phyloP scores from a whole-genome alignment of 202 grass and related monocot species.

The Miscanthus sacchariflorus region DNA sequence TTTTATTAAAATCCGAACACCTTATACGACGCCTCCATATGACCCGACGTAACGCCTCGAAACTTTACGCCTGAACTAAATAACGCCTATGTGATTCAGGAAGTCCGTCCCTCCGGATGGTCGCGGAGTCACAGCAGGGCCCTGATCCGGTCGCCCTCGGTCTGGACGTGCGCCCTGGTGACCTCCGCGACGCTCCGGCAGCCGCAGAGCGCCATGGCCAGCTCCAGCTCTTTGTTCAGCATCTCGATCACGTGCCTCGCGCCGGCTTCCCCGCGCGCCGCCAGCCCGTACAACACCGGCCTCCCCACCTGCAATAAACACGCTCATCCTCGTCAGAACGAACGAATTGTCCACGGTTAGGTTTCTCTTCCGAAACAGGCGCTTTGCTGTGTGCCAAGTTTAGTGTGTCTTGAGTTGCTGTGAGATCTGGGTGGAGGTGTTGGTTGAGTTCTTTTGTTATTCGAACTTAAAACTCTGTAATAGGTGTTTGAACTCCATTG shows the following conservation, averaged over 20 bases:
- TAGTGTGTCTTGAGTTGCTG: too few species aligned
- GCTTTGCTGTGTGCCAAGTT: too few species aligned
- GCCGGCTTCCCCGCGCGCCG: slow-evolving; percentile 72
- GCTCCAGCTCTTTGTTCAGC: slow-evolving; percentile 79
- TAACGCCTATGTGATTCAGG: too few species aligned
- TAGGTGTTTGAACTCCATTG: too few species aligned
- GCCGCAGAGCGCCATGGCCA: slow-evolving; percentile 85
- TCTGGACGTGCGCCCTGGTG: slow-evolving; percentile 66
- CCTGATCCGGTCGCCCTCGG: slow-evolving; percentile 61
- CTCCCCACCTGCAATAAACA: slow-evolving; percentile 62
- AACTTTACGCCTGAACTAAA: too few species aligned
- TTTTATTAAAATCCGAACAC: too few species aligned
- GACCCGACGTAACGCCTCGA: too few species aligned
- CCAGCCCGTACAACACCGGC: slow-evolving; percentile 76
- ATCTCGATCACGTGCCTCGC: slow-evolving; percentile 80
- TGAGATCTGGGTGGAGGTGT: too few species aligned
- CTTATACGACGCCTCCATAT: too few species aligned
- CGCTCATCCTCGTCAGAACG: neutral
- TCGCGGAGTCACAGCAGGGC: slow-evolving; percentile 54
- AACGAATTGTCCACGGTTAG: neutral
- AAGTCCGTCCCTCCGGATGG: too few species aligned
- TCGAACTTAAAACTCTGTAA: too few species aligned
- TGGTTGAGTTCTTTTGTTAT: too few species aligned
- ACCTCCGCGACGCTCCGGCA: slow-evolving; percentile 61
- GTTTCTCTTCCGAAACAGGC: neutral